Evolutionary conservation across 352 stramenopile species (phyloP).

Genomic region (Phytophthora uliginosa): DNA sequence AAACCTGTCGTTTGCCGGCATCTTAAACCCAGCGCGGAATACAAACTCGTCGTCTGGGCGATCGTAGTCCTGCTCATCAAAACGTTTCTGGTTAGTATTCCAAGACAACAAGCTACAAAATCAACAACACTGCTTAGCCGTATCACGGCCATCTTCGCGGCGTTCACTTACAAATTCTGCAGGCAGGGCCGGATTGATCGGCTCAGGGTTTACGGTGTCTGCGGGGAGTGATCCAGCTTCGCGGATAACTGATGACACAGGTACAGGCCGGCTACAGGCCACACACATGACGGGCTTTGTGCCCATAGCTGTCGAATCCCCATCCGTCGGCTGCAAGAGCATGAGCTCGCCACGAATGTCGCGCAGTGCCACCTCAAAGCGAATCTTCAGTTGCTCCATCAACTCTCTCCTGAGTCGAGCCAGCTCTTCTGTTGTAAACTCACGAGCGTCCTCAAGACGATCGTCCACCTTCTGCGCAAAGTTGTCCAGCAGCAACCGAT

Average conservation of each 20-base stretch:
- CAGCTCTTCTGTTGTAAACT: conserved; percentile 74
- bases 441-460: conserved; percentile 66
- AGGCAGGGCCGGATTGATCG: conserved; percentile 30
- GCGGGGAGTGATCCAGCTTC: conserved; percentile 59
- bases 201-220: conserved; percentile 41
- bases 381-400: conserved; percentile 66
- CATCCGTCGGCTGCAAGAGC: conserved; percentile 53
- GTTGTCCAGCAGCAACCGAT: conserved; percentile 74
- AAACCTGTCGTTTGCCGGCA: conserved; percentile 82
- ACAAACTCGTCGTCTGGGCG: conserved; percentile 82
- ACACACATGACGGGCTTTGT: conserved; percentile 89
- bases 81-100: conserved; percentile 15
- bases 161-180: conserved; percentile 33
- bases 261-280: conserved; percentile 80
- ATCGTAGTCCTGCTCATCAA: conserved; percentile 59
- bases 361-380: conserved; percentile 64
- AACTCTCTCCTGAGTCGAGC: conserved; percentile 72
- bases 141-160: neutral
- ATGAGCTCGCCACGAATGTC: conserved; percentile 77
- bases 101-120: neutral
- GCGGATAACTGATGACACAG: conserved; percentile 62
- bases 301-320: conserved; percentile 80
- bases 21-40: conserved; percentile 86
- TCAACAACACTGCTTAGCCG: too few species aligned
- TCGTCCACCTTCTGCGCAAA: conserved; percentile 83